These are phyloP conservation scores for Pseudonitzschia multiseries DNA, from an alignment of 108 stramenopile genomes.

Conservation along the genomic window DNA sequence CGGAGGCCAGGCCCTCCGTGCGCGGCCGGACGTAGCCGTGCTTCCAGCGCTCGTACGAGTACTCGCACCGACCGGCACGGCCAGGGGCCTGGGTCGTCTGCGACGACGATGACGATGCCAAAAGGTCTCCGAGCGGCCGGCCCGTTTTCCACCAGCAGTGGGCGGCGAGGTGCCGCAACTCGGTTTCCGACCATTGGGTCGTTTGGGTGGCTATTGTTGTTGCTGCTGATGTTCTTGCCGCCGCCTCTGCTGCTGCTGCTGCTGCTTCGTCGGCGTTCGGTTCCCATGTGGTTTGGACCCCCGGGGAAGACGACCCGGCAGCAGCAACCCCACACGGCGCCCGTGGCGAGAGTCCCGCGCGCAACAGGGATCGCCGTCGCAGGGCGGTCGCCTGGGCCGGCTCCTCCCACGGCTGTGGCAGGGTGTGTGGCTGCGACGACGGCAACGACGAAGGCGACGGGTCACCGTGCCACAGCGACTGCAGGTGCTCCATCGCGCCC, in stretches of 20 bases:
- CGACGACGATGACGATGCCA: too few relatives aligned
- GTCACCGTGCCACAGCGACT: not conserved
- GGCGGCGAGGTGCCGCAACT: not conserved
- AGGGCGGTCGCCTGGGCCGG: not conserved
- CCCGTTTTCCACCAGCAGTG: slow-evolving; percentile 16
- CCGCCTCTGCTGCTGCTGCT: not conserved
- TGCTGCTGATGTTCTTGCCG: not conserved
- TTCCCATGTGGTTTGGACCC: too few relatives aligned
- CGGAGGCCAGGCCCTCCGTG: not conserved
- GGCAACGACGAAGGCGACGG: not conserved
- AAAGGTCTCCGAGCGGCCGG: not conserved
- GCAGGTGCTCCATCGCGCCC: not conserved
- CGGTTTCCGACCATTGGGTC: not conserved
- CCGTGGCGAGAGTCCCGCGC: not conserved
- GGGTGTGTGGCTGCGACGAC: not conserved
- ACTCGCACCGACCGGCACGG: not conserved
- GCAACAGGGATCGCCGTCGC: not conserved
- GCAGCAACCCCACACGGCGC: too few relatives aligned
- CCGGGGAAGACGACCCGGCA: too few relatives aligned
- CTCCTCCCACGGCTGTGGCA: slow-evolving; percentile 11
- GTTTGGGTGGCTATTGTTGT: not conserved
- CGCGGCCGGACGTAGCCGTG: not conserved
- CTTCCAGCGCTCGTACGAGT: not conserved
- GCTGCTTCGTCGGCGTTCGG: not conserved
- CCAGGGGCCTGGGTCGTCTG: not conserved